Base-by-base conservation (phyloP, 805 yeast genomes). In the Candida silvatica region DNA sequence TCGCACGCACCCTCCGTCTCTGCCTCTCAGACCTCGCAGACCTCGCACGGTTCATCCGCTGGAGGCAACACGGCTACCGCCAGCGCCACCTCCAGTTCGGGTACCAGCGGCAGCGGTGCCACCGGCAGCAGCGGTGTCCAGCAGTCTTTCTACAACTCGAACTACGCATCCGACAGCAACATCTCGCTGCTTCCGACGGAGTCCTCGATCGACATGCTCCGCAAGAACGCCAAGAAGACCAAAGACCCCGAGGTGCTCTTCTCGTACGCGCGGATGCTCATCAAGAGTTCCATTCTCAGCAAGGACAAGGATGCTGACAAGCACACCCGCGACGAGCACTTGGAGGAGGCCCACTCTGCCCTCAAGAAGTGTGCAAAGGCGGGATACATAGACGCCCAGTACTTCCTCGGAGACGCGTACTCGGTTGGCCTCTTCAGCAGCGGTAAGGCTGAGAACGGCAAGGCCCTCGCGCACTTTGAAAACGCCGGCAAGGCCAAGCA, bases 401-500 rank as follows among this genome's bases (percentile, higher is more conserved):
- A 90, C 51, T 66, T 88, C 19, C 61, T 92, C 20, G 98, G 78
- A n/a, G 97, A 90, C 57, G 87, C 90, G 0, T 79, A 79, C 55
- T 71, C 88, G 9, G 77, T 90, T 2, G 94, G 95, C 3, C 85
- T 84, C 0, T 67, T 87, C 37, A 37, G 27, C 20, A 40, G 36
- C 33, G 92, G 88, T 1, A 83, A 81, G 53, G 65, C 79, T 8
- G 95, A 88, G 34, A 69, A 80, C 46, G 74, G 71, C 43, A 88
- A 83, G 44, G 81, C 97, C 2, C 79, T 85, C 47, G 46, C 56
- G 2, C 68, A 84, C 37, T 92, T 92, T 54, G 87, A 80, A 51
- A 65, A 83, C 24, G 95, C 97, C 5, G 96, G 96, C 3, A 90
- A 92, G 53, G 90, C 85, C 47, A 92, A 90, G 19, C 97, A 90